These are phyloP conservation scores for Populus hybrid DNA, from an alignment of 441 rosid genomes.

Conservation along the genomic window DNA sequence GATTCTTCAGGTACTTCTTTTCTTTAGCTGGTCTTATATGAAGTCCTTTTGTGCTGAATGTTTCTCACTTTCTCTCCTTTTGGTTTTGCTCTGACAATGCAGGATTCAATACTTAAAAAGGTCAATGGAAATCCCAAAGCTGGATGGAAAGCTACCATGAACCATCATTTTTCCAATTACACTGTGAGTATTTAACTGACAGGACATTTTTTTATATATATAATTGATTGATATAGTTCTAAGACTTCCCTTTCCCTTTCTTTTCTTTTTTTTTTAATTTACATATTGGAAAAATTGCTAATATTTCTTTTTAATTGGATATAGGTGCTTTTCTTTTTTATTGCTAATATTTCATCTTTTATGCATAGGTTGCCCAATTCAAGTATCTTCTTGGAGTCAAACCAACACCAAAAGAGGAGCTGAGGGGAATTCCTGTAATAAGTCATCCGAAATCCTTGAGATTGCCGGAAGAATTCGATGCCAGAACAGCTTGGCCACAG, in stretches of 20 bases:
- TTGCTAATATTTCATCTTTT: conserved; percentile 9
- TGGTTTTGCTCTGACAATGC: conserved; percentile 15
- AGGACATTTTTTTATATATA: background rate
- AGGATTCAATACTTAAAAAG: conserved; percentile 69
- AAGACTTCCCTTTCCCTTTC: background rate
- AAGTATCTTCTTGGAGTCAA: conserved; percentile 77
- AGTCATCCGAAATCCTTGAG: conserved; percentile 57
- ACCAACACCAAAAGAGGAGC: conserved; percentile 54
- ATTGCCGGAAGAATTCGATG: conserved; percentile 77
- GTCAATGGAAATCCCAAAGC: conserved; percentile 76
- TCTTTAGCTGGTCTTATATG: background rate
- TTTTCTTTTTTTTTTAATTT: background rate
- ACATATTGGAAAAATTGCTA: background rate
- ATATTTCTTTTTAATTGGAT: background rate
- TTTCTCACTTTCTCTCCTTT: conserved; percentile 2
- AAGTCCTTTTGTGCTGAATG: background rate
- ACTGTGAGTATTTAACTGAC: conserved; percentile 46
- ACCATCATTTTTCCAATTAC: conserved; percentile 60
- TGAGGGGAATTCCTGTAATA: conserved; percentile 51
- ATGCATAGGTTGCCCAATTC: conserved; percentile 73
- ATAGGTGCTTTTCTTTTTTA: background rate
- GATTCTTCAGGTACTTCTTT: conserved; percentile 62
- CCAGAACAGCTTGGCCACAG: conserved; percentile 80
- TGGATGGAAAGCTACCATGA: conserved; percentile 84
- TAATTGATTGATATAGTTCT: background rate